phyloP scores from a whole-genome alignment of 75 land plant genomes.

The Sequoiadendron giganteum region DNA sequence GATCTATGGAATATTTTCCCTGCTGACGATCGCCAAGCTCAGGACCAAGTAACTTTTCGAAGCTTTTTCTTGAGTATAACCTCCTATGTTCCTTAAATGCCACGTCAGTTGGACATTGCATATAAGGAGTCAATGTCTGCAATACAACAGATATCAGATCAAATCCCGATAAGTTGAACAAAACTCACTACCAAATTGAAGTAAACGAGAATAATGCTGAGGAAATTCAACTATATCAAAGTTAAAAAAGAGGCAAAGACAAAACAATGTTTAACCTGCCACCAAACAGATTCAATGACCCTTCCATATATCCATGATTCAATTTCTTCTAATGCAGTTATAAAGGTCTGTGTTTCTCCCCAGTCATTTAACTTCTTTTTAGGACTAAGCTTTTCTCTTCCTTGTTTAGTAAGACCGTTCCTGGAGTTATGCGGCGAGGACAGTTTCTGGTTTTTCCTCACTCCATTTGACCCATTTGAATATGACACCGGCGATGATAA shows the following conservation, averaged over 20 bases:
- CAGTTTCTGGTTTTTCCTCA: slow-evolving; percentile 27
- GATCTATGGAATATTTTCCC: slow-evolving; percentile 68
- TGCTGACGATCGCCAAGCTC: slow-evolving; percentile 72
- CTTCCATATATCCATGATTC: slow-evolving; percentile 89
- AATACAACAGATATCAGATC: background rate
- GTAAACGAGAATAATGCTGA: background rate
- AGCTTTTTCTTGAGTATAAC: slow-evolving; percentile 16
- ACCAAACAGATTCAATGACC: slow-evolving; percentile 93
- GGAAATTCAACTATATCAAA: background rate
- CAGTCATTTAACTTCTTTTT: slow-evolving; percentile 59
- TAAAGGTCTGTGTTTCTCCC: slow-evolving; percentile 69
- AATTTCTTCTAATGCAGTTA: slow-evolving; percentile 62
- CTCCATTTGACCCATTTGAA: slow-evolving; percentile 36
- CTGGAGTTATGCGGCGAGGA: slow-evolving; percentile 32
- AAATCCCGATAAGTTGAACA: background rate
- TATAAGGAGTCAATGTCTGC: slow-evolving; percentile 85
- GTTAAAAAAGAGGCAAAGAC: background rate
- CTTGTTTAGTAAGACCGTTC: slow-evolving; percentile 18
- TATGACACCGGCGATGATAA: slow-evolving; percentile 11
- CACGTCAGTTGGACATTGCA: slow-evolving; percentile 61
- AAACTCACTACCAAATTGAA: background rate
- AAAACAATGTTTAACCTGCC: slow-evolving; percentile 69
- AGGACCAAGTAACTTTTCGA: slow-evolving; percentile 37
- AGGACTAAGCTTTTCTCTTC: slow-evolving; percentile 22
- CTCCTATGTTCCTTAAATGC: background rate